Evolutionary conservation across 2,329 filamentous ascomycete genomes (phyloP), one percentile per base, ranked within the genome.

Genomic region (Stachybotrys chartarum): DNA sequence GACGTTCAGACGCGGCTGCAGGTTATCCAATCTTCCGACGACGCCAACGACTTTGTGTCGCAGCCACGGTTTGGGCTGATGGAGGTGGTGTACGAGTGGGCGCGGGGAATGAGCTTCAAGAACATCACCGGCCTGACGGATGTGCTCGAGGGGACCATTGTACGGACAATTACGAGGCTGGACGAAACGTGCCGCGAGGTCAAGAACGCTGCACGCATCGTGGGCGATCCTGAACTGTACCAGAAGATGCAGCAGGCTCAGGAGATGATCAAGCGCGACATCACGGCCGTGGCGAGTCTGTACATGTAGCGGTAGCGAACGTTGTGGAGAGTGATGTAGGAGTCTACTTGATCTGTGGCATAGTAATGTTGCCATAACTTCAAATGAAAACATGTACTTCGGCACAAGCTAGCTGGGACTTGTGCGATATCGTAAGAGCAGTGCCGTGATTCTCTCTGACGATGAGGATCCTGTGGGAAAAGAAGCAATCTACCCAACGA

Each of bases 81-180:
- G 69, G 94, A 99, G 72, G 94, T 99, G 0, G 95, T 99, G 39
- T 97, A 97, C 69, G 94, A 99, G 72, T 99, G 94, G 94, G 94
- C 94, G 10, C 80, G 91, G 52, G 94, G 94, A 30, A 97, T 97
- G 91, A 93, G 90, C 53, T 99, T 99, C 79, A 96, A 95, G 73
- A 93, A 94, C 61, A 99, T 99, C 62, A 97, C 93, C 0, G 89
- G 93, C 61, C 75, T 99, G 67, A 99, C 94, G 7, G 93, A 97
- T 70, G 92, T 99, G 56, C 84, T 97, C 65, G 94, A 99, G 72
- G 94, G 94, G 1, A 97, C 94, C 0, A 97, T 99, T 73, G 94
- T 99, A 51, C 80, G 94, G 53, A 93, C 94, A 2, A 97, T 99
- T 63, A 96, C 91, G 47, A 78, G 94, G 30, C 77, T 99, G 56